These are phyloP conservation scores for Cladosporium sp. DNA, from an alignment of 2,329 filamentous ascomycete species.

Conservation along the genomic window DNA sequence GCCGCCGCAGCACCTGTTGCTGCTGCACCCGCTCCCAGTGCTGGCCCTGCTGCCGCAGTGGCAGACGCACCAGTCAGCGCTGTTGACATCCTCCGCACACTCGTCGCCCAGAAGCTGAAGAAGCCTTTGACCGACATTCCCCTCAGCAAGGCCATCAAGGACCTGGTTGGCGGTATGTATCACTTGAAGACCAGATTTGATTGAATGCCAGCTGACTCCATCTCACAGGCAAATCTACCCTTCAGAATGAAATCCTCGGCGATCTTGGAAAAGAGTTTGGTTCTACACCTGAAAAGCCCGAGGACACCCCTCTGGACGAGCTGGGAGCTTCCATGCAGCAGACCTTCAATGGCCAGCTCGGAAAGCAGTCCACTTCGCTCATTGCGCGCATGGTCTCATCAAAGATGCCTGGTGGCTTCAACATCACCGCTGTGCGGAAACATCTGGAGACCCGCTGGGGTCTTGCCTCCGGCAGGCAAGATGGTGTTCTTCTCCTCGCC, in stretches of 20 bases:
- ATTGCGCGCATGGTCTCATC: slow-evolving; percentile 94
- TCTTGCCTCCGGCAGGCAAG: slow-evolving; percentile 78
- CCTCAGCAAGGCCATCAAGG: slow-evolving; percentile 94
- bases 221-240: slow-evolving; percentile 80
- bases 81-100: slow-evolving; percentile 78
- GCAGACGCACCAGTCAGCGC: slow-evolving; percentile 83
- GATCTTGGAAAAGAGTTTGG: slow-evolving; percentile 98
- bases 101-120: slow-evolving; percentile 97
- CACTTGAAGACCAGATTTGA: neutral
- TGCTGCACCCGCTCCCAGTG: slow-evolving; percentile 57
- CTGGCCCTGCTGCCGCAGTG: slow-evolving; percentile 82
- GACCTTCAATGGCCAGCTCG: slow-evolving; percentile 97
- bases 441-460: slow-evolving; percentile 95
- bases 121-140: slow-evolving; percentile 86
- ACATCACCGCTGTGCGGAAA: slow-evolving; percentile 92
- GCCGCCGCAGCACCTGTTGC: slow-evolving; percentile 49
- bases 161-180: slow-evolving; percentile 84
- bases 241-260: slow-evolving; percentile 97
- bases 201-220: slow-evolving; percentile 2
- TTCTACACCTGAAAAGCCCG: slow-evolving; percentile 94
- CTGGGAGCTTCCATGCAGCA: slow-evolving; percentile 92
- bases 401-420: slow-evolving; percentile 99
- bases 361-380: slow-evolving; percentile 90
- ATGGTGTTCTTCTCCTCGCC: slow-evolving; percentile 81
- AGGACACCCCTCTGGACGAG: slow-evolving; percentile 95